Evolutionary conservation across 768 basidiomycete species (phyloP).

Genomic region (Chiua virens): DNA sequence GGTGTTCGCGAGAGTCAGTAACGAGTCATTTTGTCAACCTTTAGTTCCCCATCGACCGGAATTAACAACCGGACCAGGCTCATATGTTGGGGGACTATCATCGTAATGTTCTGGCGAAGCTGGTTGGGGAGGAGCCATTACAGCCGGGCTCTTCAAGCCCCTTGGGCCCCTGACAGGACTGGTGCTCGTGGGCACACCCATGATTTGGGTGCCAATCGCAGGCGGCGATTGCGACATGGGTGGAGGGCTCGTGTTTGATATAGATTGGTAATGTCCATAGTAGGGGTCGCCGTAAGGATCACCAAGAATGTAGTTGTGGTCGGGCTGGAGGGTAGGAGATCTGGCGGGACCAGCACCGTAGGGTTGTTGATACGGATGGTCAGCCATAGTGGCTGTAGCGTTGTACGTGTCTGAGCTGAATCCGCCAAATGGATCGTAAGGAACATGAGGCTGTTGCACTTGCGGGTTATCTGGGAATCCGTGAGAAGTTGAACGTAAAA

Average conservation of each 20-base stretch:
- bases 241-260: conserved; percentile 24
- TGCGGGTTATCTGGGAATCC: conserved; percentile 50
- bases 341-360: conserved; percentile 12
- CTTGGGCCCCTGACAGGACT: conserved; percentile 48
- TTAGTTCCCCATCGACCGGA: conserved; percentile 57
- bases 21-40: conserved; percentile 10
- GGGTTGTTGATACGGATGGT: conserved; percentile 12
- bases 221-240: conserved; percentile 37
- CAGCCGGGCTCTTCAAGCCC: conserved; percentile 29
- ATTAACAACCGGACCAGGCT: conserved; percentile 47
- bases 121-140: conserved; percentile 23
- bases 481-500: neutral
- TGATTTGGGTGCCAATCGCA: conserved; percentile 40
- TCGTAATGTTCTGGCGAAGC: conserved; percentile 28
- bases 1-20: neutral
- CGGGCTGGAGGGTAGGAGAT: conserved; percentile 29
- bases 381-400: conserved; percentile 18
- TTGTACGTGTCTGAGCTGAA: conserved; percentile 45
- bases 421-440: conserved; percentile 51
- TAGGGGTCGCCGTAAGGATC: conserved; percentile 28
- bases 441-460: conserved; percentile 49
- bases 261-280: conserved; percentile 24
- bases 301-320: conserved; percentile 58
- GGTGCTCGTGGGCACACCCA: conserved; percentile 20
- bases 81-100: conserved; percentile 69